Percentiles rank a stretch among this genome's conserved stretches.
These are phyloP conservation scores for Spergularia marina DNA, from an alignment of 148 eudicot species.

Conservation along the genomic window DNA sequence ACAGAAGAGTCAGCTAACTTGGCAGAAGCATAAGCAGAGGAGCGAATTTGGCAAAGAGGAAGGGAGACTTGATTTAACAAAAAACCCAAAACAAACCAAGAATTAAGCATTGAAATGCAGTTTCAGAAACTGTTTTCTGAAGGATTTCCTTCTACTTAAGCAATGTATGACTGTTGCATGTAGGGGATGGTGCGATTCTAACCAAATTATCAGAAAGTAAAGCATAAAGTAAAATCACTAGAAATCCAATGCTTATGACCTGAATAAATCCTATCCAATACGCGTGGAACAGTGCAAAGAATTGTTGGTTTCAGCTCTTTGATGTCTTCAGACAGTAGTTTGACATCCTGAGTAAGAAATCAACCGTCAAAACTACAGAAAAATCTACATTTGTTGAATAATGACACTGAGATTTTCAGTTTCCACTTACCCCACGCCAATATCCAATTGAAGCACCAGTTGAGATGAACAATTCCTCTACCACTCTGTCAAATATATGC, in stretches of 20 bases:
- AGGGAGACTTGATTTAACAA: no score
- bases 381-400: neutral
- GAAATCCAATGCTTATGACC: constrained; percentile 35
- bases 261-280: constrained; percentile 82
- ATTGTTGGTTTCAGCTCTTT: constrained; percentile 75
- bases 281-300: constrained; percentile 93
- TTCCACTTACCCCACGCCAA: constrained; percentile 84
- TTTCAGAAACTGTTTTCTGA: no score
- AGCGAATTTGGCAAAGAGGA: neutral
- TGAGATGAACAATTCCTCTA: constrained; percentile 76
- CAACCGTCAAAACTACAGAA: neutral
- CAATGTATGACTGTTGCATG: neutral
- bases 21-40: neutral
- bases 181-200: neutral
- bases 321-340: constrained; percentile 72
- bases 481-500: constrained; percentile 88
- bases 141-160: no score
- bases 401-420: neutral
- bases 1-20: neutral
- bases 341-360: constrained; percentile 65
- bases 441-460: constrained; percentile 91
- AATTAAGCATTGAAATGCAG: no score
- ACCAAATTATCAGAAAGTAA: neutral
- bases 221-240: neutral
- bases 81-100: no score